Conservation (phyloP, 306 rosid genomes). For the Citrullus colocynthis region DNA sequence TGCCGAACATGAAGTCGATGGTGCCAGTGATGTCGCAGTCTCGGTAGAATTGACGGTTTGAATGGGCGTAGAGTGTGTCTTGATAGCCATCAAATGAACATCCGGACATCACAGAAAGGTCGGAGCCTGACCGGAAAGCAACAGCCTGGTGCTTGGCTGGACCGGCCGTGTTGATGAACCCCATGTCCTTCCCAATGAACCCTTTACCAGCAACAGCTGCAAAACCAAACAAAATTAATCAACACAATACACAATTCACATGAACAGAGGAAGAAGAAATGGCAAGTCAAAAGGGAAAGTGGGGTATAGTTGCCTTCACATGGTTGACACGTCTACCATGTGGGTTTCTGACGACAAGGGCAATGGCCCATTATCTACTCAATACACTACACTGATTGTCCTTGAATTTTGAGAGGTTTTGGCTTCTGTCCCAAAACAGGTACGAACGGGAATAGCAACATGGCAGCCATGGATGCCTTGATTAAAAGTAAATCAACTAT, state of each 20-base stretch:
- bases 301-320: neutral
- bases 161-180: conserved; percentile 67
- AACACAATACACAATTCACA: neutral
- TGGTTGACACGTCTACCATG: neutral
- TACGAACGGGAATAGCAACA: neutral
- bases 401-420: neutral
- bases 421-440: neutral
- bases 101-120: conserved; percentile 43
- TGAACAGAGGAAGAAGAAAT: neutral
- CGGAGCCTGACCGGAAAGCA: conserved; percentile 75
- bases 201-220: conserved; percentile 77
- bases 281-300: neutral
- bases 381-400: neutral
- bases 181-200: conserved; percentile 69
- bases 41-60: conserved; percentile 85
- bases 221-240: neutral
- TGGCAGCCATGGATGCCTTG: neutral
- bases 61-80: conserved; percentile 81
- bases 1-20: conserved; percentile 89
- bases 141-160: conserved; percentile 82
- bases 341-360: neutral
- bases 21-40: conserved; percentile 77
- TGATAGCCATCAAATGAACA: conserved; percentile 72
- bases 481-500: neutral
- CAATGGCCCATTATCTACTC: neutral